Percentiles rank a stretch among this genome's conserved stretches.
phyloP scores from a whole-genome alignment of 345 rosid genomes.

The Melaleuca alternifolia region DNA sequence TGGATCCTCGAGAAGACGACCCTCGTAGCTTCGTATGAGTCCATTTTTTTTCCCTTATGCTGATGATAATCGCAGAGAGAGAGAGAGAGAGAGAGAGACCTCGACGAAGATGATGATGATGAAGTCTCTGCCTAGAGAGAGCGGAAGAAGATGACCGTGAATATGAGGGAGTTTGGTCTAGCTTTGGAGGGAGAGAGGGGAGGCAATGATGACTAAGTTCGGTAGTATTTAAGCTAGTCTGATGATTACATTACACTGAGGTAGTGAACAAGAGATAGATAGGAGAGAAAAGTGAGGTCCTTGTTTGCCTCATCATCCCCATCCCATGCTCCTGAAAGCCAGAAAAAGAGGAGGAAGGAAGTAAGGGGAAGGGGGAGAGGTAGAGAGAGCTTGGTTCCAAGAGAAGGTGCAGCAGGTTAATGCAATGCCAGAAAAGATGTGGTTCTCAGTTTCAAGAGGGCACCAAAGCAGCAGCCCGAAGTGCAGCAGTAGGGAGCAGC shows the following conservation, averaged over 20 bases:
- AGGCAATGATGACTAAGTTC: neutral
- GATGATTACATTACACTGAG: neutral
- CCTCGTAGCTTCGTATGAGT: constrained; percentile 53
- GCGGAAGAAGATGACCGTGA: neutral
- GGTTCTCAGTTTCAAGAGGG: neutral
- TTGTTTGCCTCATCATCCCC: neutral
- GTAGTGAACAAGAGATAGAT: neutral
- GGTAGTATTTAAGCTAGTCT: neutral
- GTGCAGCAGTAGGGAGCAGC: neutral
- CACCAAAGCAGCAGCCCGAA: neutral
- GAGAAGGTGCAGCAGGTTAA: neutral
- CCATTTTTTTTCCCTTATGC: constrained; percentile 22
- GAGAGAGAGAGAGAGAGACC: neutral
- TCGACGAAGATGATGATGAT: neutral
- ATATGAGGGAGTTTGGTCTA: neutral
- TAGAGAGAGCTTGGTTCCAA: neutral
- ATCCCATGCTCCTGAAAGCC: neutral
- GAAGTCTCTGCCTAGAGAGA: neutral
- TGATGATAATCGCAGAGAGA: neutral
- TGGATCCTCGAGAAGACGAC: constrained; percentile 49
- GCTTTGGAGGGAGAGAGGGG: neutral
- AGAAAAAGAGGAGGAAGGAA: neutral
- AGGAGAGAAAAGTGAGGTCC: neutral
- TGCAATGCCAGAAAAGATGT: neutral
- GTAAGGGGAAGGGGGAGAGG: neutral